phyloP scores from a whole-genome alignment of 352 stramenopile species.

The Pythium periplocum region DNA sequence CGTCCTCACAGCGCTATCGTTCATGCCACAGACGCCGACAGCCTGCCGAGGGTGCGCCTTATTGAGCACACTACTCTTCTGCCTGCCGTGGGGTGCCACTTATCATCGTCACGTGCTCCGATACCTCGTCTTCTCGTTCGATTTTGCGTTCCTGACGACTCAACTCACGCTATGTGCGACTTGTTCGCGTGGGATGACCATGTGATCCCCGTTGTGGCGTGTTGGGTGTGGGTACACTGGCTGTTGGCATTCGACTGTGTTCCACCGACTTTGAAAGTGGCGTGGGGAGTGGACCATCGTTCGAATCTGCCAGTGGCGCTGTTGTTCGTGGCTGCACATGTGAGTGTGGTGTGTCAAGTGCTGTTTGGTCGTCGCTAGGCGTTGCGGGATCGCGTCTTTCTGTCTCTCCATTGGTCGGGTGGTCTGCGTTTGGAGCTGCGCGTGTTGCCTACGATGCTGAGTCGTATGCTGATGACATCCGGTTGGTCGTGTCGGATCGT shows the following conservation, averaged over 20 bases:
- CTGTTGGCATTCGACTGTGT: slow-evolving; percentile 25
- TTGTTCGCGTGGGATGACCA: slow-evolving; percentile 26
- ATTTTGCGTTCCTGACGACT: slow-evolving; percentile 31
- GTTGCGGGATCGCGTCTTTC: background rate
- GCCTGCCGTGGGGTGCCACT: background rate
- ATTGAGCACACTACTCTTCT: background rate
- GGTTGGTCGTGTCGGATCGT: too few relatives aligned
- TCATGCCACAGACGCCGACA: background rate
- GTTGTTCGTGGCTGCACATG: too few relatives aligned
- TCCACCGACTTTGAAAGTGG: slow-evolving; percentile 11
- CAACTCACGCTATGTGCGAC: slow-evolving; percentile 28
- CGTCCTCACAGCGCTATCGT: slow-evolving; percentile 1
- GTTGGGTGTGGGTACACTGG: slow-evolving; percentile 27
- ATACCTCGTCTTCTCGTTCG: slow-evolving; percentile 30
- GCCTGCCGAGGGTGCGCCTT: background rate
- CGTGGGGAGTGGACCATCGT: slow-evolving; percentile 4
- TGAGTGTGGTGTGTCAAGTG: background rate
- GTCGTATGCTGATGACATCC: slow-evolving; percentile 14
- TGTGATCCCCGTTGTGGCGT: slow-evolving; percentile 5
- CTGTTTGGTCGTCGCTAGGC: background rate
- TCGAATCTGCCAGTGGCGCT: slow-evolving; percentile 5
- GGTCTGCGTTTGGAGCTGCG: slow-evolving; percentile 1
- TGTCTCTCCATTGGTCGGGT: background rate
- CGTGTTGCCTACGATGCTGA: slow-evolving; percentile 13
- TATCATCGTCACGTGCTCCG: slow-evolving; percentile 24